Conservation (phyloP, 345 rosid genomes). For the Eucalyptus virginea region DNA sequence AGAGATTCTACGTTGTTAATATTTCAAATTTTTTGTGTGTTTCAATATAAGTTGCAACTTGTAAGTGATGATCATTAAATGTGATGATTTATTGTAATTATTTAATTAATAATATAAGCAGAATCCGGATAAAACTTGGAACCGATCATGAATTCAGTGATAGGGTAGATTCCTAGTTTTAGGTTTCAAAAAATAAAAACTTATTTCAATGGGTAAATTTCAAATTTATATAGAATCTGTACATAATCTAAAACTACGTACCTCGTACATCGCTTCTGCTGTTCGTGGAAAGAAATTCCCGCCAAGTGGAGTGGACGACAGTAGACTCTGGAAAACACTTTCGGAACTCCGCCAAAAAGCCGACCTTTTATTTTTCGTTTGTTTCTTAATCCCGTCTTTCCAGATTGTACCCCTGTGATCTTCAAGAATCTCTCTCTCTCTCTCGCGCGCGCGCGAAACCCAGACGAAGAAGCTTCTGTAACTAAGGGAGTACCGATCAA, state of each 20-base stretch:
- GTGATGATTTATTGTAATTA: too few relatives aligned
- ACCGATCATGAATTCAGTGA: too few relatives aligned
- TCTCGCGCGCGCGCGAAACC: not conserved
- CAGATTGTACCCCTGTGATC: not conserved
- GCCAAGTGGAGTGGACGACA: not conserved
- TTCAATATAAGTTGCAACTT: too few relatives aligned
- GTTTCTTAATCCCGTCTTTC: not conserved
- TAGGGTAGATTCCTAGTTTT: rapidly evolving
- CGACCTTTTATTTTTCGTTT: not conserved
- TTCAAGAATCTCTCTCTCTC: not conserved
- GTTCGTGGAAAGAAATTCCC: not conserved
- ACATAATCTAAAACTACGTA: too few relatives aligned
- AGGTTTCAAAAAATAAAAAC: too few relatives aligned
- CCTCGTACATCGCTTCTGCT: not conserved
- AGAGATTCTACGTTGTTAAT: too few relatives aligned
- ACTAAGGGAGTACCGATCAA: not conserved
- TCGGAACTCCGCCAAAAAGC: not conserved
- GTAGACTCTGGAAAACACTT: not conserved
- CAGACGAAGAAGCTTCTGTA: not conserved
- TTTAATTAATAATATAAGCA: too few relatives aligned
- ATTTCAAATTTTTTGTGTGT: too few relatives aligned
- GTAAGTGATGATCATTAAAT: too few relatives aligned
- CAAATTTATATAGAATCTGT: too few relatives aligned
- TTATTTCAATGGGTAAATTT: too few relatives aligned
- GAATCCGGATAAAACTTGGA: too few relatives aligned